Evolutionary conservation across 495 filamentous ascomycete species (phyloP), one percentile per base, ranked within the genome.

Genomic region (Podospora anserina): DNA sequence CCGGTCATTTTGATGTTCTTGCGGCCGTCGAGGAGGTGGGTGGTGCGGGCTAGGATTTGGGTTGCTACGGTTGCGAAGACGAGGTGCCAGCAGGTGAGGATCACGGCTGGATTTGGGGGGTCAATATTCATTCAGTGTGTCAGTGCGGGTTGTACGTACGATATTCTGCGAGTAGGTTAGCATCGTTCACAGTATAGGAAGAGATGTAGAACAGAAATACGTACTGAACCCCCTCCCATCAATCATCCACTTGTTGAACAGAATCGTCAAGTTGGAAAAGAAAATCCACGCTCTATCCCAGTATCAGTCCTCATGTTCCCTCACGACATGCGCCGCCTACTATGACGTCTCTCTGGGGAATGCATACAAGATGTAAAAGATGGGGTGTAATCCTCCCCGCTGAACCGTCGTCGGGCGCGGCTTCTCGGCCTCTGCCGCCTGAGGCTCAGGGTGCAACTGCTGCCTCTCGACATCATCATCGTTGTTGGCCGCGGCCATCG

Each of bases 231-330:
- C 85, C 72, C 84, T 82, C 70, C 84, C 88, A 74, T 90, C 85
- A 63, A 97, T 84, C 59, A 97, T 88, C 84, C 90, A 93, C 82
- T 97, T 97, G 86, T 97, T 97, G 86, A 96, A 97, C 65, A 97
- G 78, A 70, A 97, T 97, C 67, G 94, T 92, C 68, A 86, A 83
- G 65, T 94, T 96, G 75, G 92, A 96, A 73, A 96, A 84, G 67
- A 89, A 82, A 66, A 97, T 96, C 94, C 94, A 97, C 79, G 84
- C 82, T 72, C 92, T 95, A 73, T 49, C 39, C 39, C 39, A 6
- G n/a, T 57, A 18, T 58, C 18, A 58, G 23, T 6, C 5, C 15
- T 4, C 54, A 15, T 23, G 23, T 58, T 20, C 55, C 55, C 13
- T 58, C n/a, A 18, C 15, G 55, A 26, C 23, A 26, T 19, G n/a